phyloP scores from a whole-genome alignment of 768 basidiomycete species.

The Cystobasidium onofrii region DNA sequence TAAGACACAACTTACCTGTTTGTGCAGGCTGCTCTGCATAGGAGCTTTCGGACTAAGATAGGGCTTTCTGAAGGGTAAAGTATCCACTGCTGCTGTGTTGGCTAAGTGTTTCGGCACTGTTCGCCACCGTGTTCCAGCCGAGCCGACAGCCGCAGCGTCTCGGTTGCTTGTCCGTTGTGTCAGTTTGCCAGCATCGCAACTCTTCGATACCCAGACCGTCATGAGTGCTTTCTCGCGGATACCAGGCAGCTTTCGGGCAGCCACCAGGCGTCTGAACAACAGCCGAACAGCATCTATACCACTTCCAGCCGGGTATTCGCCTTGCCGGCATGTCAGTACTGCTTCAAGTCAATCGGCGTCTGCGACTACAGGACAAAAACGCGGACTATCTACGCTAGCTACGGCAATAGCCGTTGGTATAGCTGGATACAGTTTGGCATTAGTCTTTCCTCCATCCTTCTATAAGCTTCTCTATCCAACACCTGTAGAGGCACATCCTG shows the following conservation, averaged over 20 bases:
- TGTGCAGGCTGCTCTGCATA: too few relatives aligned
- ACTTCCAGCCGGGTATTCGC: not conserved
- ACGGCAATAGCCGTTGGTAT: slow-evolving; percentile 9
- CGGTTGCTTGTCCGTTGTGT: not conserved
- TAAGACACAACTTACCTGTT: too few relatives aligned
- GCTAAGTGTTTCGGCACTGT: not conserved
- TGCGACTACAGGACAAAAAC: not conserved
- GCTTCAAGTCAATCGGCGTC: not conserved
- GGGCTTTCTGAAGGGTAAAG: too few relatives aligned
- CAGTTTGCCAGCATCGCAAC: not conserved
- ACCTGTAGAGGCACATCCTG: slow-evolving; percentile 46
- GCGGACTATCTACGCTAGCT: not conserved
- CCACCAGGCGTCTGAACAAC: not conserved
- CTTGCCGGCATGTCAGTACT: slow-evolving; percentile 2
- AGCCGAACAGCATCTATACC: not conserved
- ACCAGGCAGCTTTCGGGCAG: not conserved
- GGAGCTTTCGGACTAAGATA: too few relatives aligned
- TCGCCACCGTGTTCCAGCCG: not conserved
- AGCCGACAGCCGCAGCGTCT: not conserved
- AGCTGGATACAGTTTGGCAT: slow-evolving; percentile 23
- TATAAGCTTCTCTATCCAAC: slow-evolving; percentile 20
- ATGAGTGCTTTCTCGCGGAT: not conserved
- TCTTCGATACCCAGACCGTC: not conserved
- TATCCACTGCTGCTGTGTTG: too few relatives aligned
- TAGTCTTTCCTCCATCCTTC: slow-evolving; percentile 9